A percentile compares a stretch with the other conserved stretches of the same genome.
Conservation (phyloP, 345 rosid genomes). For the Moricandia arvensis region DNA sequence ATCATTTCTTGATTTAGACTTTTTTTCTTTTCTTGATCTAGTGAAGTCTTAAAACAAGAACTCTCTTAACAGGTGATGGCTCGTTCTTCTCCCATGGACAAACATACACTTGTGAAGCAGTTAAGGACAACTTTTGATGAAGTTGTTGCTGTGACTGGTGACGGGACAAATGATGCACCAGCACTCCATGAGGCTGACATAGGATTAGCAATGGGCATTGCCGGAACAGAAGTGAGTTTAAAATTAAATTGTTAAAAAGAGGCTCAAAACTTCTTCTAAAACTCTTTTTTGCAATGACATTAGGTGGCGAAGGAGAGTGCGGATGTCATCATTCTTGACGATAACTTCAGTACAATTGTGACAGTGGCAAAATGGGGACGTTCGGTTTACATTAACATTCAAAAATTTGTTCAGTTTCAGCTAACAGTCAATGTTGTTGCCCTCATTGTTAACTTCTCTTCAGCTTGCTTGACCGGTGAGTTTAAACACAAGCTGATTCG, state of each 20-base stretch:
- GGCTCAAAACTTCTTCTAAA: neutral
- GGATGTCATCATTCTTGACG: constrained; percentile 87
- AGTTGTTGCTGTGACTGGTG: constrained; percentile 93
- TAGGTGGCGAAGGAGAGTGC: constrained; percentile 98
- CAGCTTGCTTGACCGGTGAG: constrained; percentile 87
- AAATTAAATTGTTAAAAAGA: neutral
- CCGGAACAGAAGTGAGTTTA: constrained; percentile 77
- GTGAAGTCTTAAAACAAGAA: neutral
- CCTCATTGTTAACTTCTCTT: constrained; percentile 76
- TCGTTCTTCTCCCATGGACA: constrained; percentile 91
- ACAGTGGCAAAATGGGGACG: constrained; percentile 97
- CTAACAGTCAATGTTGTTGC: constrained; percentile 90
- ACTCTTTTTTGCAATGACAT: neutral
- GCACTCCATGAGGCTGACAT: constrained; percentile 95
- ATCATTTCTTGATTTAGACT: neutral
- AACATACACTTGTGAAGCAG: constrained; percentile 79
- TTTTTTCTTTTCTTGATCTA: neutral
- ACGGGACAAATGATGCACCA: constrained; percentile 96
- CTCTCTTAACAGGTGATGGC: constrained; percentile 67
- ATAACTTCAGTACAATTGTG: constrained; percentile 87
- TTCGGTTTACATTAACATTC: constrained; percentile 84
- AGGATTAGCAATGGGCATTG: constrained; percentile 96
- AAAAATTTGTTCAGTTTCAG: constrained; percentile 94
- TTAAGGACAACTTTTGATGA: constrained; percentile 73
- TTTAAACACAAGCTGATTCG: neutral